Base-by-base conservation (phyloP, 2,329 filamentous ascomycete genomes). In the Penicillium sp. region DNA sequence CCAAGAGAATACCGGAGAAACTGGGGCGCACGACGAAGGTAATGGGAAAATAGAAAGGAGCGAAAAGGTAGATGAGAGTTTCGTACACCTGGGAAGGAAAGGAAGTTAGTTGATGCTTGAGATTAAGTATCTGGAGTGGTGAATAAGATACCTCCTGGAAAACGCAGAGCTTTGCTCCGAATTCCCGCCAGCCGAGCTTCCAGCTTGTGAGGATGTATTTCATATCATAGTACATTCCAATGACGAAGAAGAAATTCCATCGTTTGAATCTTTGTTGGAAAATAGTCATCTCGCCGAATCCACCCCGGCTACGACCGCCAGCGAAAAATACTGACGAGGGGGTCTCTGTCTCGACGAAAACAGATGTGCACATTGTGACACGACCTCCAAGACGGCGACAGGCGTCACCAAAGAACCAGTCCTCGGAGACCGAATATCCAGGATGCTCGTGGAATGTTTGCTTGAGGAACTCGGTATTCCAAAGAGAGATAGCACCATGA, bases 171-270 rank as follows among this genome's bases (percentile, higher is more conserved):
- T 82, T 82, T 1, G 78, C 70, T 3, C 77, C 77, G n/a, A 81
- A 57, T 57, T 81, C 79, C 71, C 74, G 79, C 67, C 69, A 75
- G 4, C 79, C 78, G 7, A 82, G 68, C 52, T 76, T 77, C 79
- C 79, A 82, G 55, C 69, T 74, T 11, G 65, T 66, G 1, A 81
- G 52, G 18, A 82, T 76, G 51, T 82, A 81, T 4, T 65, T 60
- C 59, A 79, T 65, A 58, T 81, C 77, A 60, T 80, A 77, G 63
- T 71, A 80, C 64, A 81, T 72, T 14, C 79, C 74, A 40, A 77
- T 77, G 2, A 80, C 75, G 50, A 80, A 78, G 67, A 82, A 81
- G 66, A 81, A 81, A 48, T 81, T 81, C 79, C 79, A 81, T 14
- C 79, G 68, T 49, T 73, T 72, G 60, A 82, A 81, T 1, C 79